Base-by-base conservation (phyloP, 2,329 filamentous ascomycete genomes). In the Botrytis tulipae region DNA sequence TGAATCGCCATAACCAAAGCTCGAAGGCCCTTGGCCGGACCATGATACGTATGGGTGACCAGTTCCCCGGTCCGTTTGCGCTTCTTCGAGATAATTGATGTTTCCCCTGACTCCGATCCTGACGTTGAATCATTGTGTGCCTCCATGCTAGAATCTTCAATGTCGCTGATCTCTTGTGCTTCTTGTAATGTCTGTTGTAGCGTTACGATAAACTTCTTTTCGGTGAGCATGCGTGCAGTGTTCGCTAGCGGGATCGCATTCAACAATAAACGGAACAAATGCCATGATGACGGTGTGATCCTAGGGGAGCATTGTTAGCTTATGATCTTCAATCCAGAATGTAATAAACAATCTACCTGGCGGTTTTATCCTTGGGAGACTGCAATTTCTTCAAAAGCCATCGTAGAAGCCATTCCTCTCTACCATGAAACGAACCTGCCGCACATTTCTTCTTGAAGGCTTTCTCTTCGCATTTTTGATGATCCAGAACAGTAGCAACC, bases 201-300 rank as follows among this genome's bases (percentile, higher is more conserved):
- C 16, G 93, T 87, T 1, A 83, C 82, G 48, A 92, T 83, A 71
- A 97, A 93, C 63, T 89, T 87, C 73, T 91, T 86, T 73, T 94
- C 90, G 35, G 89, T 90, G 10, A 97, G 85, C 6, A 92, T 89
- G 73, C 90, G 90, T 14, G 93, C 92, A 37, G 93, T 85, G 18
- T 89, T 90, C 63, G 92, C 90, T 0, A 90, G 84, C 0, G 93
- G 91, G 29, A 95, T 88, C n/a, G 89, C 84, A 68, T 86, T 84
- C 71, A 93, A 86, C 66, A 92, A 84, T 74, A 86, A 86, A 62
- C 85, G 84, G 37, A 94, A 81, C 51, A 94, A 86, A 44, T 83
- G 85, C 92, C 89, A 91, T 16, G 88, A 75, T 4, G 83, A 78
- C 10, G 77, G 71, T 20, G 68, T 77, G 46, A 62, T 76, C 71